phyloP scores from a whole-genome alignment of 1,139 yeast species.

The Candida pseudoviswanathii region DNA sequence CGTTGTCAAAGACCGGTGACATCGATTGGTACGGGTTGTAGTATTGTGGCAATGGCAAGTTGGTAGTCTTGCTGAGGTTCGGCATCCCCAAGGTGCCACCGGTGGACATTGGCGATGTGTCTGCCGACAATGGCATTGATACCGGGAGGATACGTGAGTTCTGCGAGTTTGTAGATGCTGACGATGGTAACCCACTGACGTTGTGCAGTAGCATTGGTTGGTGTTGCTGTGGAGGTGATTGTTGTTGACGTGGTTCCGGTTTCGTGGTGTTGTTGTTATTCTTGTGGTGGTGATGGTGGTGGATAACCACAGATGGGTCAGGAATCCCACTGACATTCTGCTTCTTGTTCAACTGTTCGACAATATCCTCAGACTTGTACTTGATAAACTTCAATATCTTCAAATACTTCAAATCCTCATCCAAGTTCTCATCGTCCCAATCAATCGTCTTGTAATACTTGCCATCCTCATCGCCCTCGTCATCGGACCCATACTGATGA shows the following conservation, averaged over 20 bases:
- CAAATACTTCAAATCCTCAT: conserved; percentile 50
- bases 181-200: not conserved
- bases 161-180: not conserved
- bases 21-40: conserved; percentile 7
- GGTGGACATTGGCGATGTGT: not conserved
- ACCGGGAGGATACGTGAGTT: not conserved
- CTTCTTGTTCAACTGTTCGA: conserved; percentile 10
- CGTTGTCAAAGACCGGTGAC: conserved; percentile 3
- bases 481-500: conserved; percentile 32
- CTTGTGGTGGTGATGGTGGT: conserved; percentile 10
- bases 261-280: conserved; percentile 3
- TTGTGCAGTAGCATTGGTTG: not conserved
- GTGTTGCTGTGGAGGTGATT: not conserved
- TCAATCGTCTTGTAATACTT: conserved; percentile 33
- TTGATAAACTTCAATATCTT: conserved; percentile 46
- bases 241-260: not conserved
- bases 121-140: not conserved
- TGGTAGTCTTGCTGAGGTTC: not conserved
- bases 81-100: not conserved
- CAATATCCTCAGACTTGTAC: conserved; percentile 32
- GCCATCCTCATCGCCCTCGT: conserved; percentile 31
- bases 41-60: conserved; percentile 7
- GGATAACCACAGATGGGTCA: conserved; percentile 8
- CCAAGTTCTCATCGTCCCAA: conserved; percentile 55
- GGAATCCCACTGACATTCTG: conserved; percentile 7